A percentile compares a stretch with the other conserved stretches of the same genome.
Evolutionary conservation across 1,284 basidiomycete genomes (phyloP).

Genomic region (Apiotrichum montevideense): DNA sequence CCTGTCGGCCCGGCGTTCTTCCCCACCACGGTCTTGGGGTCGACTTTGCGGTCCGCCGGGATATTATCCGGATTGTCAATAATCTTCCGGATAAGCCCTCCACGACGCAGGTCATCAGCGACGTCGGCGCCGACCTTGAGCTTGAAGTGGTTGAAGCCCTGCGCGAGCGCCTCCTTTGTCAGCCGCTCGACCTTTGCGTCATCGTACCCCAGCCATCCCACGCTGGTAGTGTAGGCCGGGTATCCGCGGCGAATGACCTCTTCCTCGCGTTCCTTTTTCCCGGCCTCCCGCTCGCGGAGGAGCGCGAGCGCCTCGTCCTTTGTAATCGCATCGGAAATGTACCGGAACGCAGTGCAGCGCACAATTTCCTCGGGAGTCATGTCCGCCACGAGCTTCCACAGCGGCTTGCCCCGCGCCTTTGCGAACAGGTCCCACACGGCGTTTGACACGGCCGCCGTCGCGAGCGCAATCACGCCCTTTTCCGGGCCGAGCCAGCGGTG

Average conservation of each 20-base stretch:
- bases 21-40: slow-evolving; percentile 62
- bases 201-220: slow-evolving; percentile 85
- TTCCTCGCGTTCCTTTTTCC: slow-evolving; percentile 70
- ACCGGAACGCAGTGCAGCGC: slow-evolving; percentile 73
- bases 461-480: slow-evolving; percentile 53
- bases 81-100: slow-evolving; percentile 80
- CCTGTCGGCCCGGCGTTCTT: slow-evolving; percentile 95
- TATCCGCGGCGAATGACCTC: slow-evolving; percentile 65
- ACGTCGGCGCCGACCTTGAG: slow-evolving; percentile 89
- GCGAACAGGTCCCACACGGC: slow-evolving; percentile 52
- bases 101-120: slow-evolving; percentile 76
- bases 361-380: slow-evolving; percentile 74
- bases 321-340: slow-evolving; percentile 90
- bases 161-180: slow-evolving; percentile 73
- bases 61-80: slow-evolving; percentile 72
- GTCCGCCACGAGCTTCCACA: slow-evolving; percentile 55
- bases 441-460: slow-evolving; percentile 53
- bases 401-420: slow-evolving; percentile 51
- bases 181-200: slow-evolving; percentile 85
- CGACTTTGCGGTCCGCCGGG: slow-evolving; percentile 50
- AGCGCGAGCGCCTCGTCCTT: slow-evolving; percentile 79
- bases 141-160: slow-evolving; percentile 93
- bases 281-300: slow-evolving; percentile 67
- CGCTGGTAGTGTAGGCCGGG: slow-evolving; percentile 90
- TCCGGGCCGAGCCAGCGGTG: slow-evolving; percentile 66